A percentile compares a stretch with the other conserved stretches of the same genome.
These are phyloP conservation scores for Tarenaya hassleriana DNA, from an alignment of 345 rosid genomes.

Conservation along the genomic window DNA sequence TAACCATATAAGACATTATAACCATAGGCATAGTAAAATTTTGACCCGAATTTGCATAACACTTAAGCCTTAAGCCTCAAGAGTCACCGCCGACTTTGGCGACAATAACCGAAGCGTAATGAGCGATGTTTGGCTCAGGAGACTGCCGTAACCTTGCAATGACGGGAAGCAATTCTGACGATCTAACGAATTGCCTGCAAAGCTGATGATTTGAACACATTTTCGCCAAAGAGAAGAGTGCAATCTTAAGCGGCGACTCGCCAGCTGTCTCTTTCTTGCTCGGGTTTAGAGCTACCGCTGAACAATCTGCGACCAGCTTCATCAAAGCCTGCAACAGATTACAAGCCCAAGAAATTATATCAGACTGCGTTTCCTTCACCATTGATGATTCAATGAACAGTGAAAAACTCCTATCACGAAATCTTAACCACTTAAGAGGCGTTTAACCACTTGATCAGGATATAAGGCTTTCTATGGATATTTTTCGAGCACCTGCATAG, in stretches of 20 bases:
- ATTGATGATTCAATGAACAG: too few relatives aligned
- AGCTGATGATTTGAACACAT: constrained; percentile 71
- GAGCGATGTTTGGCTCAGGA: constrained; percentile 74
- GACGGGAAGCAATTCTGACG: constrained; percentile 71
- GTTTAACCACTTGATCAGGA: too few relatives aligned
- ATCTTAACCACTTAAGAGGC: too few relatives aligned
- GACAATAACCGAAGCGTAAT: constrained; percentile 66
- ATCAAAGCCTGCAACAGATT: constrained; percentile 54
- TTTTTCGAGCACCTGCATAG: constrained; percentile 99
- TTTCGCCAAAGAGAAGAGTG: constrained; percentile 87
- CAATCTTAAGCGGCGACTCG: constrained; percentile 87
- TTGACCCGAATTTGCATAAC: too few relatives aligned
- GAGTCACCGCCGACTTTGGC: constrained; percentile 55
- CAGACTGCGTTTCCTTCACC: too few relatives aligned
- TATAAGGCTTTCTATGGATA: too few relatives aligned
- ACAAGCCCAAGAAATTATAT: too few relatives aligned
- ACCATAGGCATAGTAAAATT: too few relatives aligned
- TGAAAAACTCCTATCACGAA: too few relatives aligned
- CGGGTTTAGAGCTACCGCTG: constrained; percentile 62
- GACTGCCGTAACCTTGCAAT: constrained; percentile 77
- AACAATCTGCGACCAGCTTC: constrained; percentile 68
- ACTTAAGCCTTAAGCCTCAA: constrained; percentile 16
- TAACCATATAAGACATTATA: too few relatives aligned
- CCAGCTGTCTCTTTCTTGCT: constrained; percentile 56
- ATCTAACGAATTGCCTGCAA: constrained; percentile 62